These are phyloP conservation scores for Amaranthus tricolor DNA, from an alignment of 179 eudicot genomes.

Conservation along the genomic window DNA sequence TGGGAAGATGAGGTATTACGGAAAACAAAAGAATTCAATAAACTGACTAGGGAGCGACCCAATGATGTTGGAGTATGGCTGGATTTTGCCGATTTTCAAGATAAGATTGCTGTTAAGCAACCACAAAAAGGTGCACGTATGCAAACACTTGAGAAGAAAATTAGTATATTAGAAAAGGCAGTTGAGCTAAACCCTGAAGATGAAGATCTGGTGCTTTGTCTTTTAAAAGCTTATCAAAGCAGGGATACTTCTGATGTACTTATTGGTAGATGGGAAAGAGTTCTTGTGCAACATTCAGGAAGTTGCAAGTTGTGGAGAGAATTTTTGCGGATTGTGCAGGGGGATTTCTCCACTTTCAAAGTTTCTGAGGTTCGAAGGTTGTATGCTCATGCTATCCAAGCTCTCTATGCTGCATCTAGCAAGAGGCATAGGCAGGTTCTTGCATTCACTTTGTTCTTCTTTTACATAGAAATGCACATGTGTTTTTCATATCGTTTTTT, in stretches of 20 bases:
- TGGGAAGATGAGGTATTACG: conserved; percentile 95
- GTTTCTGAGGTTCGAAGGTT: conserved; percentile 81
- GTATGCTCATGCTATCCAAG: conserved; percentile 76
- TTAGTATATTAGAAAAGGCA: conserved; percentile 97
- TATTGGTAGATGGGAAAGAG: conserved; percentile 87
- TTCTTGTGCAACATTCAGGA: conserved; percentile 67
- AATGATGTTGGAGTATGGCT: conserved; percentile 69
- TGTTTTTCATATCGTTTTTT: neutral
- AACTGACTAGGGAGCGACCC: conserved; percentile 85
- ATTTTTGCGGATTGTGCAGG: conserved; percentile 64
- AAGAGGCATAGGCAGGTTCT: conserved; percentile 95
- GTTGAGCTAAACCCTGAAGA: conserved; percentile 77
- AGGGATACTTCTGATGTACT: conserved; percentile 71
- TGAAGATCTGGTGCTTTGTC: conserved; percentile 72
- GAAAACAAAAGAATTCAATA: conserved; percentile 87
- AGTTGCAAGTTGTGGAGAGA: conserved; percentile 84
- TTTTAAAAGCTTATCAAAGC: conserved; percentile 71
- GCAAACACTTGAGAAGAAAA: conserved; percentile 93
- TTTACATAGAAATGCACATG: conserved; percentile 19
- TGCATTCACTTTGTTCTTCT: conserved; percentile 22
- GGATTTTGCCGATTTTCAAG: conserved; percentile 87
- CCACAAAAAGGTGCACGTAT: conserved; percentile 90
- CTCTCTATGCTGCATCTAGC: conserved; percentile 75
- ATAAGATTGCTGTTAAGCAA: conserved; percentile 85
- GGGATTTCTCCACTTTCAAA: conserved; percentile 86